A percentile compares a stretch with the other conserved stretches of the same genome.
Evolutionary conservation across 2,329 filamentous ascomycete genomes (phyloP).

Genomic region (Xylariaceae sp.): DNA sequence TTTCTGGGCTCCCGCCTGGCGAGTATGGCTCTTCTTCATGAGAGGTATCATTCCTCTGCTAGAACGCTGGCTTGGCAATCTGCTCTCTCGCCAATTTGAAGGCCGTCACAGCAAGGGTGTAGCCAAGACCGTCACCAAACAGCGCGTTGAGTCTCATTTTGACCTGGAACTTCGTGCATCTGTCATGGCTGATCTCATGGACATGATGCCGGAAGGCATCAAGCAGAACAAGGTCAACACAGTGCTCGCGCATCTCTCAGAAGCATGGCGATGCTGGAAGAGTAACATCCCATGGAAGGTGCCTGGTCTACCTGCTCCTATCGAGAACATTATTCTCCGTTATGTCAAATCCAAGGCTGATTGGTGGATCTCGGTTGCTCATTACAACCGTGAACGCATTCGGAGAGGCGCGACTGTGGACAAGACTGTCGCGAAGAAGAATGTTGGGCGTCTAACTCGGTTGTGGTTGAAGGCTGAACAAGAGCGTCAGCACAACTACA

Average conservation of each 20-base stretch:
- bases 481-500: conserved; percentile 97
- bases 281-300: conserved; percentile 99
- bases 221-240: conserved; percentile 99
- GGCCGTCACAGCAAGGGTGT: conserved; percentile 98
- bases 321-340: conserved; percentile 96
- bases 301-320: conserved; percentile 88
- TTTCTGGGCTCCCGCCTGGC: conserved; percentile 98
- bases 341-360: conserved; percentile 99
- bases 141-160: conserved; percentile 97
- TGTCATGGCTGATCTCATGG: conserved; percentile 98
- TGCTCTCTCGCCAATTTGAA: conserved; percentile 95
- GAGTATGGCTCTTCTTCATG: conserved; percentile 99
- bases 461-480: conserved; percentile 98
- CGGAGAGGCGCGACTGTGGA: conserved; percentile 94
- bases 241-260: conserved; percentile 91
- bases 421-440: conserved; percentile 99
- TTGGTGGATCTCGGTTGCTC: conserved; percentile 99
- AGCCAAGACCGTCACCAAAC: conserved; percentile 97
- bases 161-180: conserved; percentile 95
- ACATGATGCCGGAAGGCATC: conserved; percentile 99
- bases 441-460: conserved; percentile 87
- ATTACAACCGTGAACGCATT: conserved; percentile 98
- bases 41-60: conserved; percentile 94
- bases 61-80: conserved; percentile 94
- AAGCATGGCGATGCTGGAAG: conserved; percentile 99